phyloP scores from a whole-genome alignment of 352 stramenopile genomes.

The Pythium biforme region DNA sequence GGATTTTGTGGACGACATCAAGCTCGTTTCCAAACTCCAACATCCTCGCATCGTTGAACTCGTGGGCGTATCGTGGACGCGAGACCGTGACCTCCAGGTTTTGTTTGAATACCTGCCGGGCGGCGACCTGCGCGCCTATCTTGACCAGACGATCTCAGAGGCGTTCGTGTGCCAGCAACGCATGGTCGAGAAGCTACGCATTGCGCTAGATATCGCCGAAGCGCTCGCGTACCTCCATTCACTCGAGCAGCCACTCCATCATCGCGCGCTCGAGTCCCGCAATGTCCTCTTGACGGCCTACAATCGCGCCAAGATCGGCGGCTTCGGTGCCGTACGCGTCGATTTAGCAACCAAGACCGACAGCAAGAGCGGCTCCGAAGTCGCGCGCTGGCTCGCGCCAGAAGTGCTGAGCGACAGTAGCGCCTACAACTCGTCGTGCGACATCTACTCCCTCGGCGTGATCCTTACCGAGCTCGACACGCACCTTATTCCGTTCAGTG shows the following conservation, averaged over 20 bases:
- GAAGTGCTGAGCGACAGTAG: constrained; percentile 15
- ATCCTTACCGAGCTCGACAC: constrained; percentile 27
- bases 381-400: constrained; percentile 22
- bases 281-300: constrained; percentile 28
- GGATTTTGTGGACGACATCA: constrained; percentile 32
- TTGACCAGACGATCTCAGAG: constrained; percentile 10
- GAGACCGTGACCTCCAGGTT: constrained; percentile 17
- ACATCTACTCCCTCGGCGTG: constrained; percentile 26
- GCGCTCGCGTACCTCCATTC: constrained; percentile 34
- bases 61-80: constrained; percentile 23
- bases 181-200: constrained; percentile 26
- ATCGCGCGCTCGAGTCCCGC: constrained; percentile 26
- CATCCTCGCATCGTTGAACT: constrained; percentile 29
- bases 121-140: constrained; percentile 24
- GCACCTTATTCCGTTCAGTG: constrained; percentile 18
- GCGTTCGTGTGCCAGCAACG: constrained; percentile 5
- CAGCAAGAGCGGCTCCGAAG: background rate
- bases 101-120: constrained; percentile 28
- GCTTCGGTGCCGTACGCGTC: constrained; percentile 22
- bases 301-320: constrained; percentile 27
- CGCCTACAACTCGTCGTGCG: constrained; percentile 4
- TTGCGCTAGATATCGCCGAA: constrained; percentile 30
- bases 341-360: background rate
- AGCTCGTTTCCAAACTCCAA: constrained; percentile 23
- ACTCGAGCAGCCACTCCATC: constrained; percentile 19